Percentiles rank a stretch among this genome's conserved stretches.
Evolutionary conservation across 2,329 filamentous ascomycete species (phyloP).

Genomic region (Stagonosporopsis rhizophila): DNA sequence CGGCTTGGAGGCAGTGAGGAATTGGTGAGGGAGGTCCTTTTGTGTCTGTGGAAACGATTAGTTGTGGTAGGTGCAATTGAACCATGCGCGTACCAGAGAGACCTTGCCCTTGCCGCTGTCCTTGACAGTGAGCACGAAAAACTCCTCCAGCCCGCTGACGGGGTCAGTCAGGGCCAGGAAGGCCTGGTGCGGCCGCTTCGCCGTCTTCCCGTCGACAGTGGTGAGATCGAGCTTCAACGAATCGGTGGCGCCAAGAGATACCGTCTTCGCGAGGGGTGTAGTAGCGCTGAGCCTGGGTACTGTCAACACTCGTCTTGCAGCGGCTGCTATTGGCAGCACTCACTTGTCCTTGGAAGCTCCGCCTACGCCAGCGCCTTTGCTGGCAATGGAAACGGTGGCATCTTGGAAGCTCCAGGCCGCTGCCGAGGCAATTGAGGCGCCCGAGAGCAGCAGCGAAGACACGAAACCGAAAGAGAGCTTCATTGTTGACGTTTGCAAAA

Average conservation of each 20-base stretch:
- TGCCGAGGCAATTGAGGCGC: conserved; percentile 54
- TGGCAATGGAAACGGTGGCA: conserved; percentile 69
- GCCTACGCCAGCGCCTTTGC: conserved; percentile 63
- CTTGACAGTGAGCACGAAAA: conserved; percentile 83
- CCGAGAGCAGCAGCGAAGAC: conserved; percentile 52
- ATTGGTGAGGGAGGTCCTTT: conserved; percentile 85
- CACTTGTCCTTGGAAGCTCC: conserved; percentile 70
- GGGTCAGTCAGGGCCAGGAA: conserved; percentile 84
- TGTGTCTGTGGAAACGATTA: conserved; percentile 68
- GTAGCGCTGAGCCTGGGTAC: conserved; percentile 54
- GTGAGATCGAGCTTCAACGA: conserved; percentile 84
- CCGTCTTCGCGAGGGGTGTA: conserved; percentile 66
- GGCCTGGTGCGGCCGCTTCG: conserved; percentile 90
- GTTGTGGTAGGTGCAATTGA: conserved; percentile 20
- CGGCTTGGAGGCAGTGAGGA: conserved; percentile 71
- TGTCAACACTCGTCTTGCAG: conserved; percentile 5
- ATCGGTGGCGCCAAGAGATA: conserved; percentile 72
- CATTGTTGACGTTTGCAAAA: conserved; percentile 46
- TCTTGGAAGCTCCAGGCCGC: conserved; percentile 75
- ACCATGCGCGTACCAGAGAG: conserved; percentile 71
- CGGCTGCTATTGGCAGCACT: conserved; percentile 36
- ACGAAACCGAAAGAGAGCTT: conserved; percentile 52
- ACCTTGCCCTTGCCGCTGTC: conserved; percentile 86
- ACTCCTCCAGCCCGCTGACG: conserved; percentile 79
- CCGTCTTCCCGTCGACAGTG: conserved; percentile 76